These are phyloP conservation scores for Medicago lupulina DNA, from an alignment of 306 rosid species.

Conservation along the genomic window DNA sequence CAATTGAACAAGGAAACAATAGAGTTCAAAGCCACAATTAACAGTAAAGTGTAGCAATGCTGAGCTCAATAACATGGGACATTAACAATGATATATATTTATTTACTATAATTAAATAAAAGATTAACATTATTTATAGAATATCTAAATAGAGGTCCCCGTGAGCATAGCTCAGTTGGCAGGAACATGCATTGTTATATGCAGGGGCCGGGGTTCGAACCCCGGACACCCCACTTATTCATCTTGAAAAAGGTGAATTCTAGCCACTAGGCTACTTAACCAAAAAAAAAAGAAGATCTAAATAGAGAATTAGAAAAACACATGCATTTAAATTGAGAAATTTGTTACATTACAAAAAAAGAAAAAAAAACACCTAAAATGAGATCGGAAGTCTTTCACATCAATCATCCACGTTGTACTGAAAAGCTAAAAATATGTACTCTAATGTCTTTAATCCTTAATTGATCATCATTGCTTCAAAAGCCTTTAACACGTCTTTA, in stretches of 20 bases:
- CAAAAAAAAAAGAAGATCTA: neutral
- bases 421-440: neutral
- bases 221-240: too few species aligned
- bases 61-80: too few species aligned
- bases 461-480: neutral
- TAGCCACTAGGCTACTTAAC: too few species aligned
- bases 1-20: too few species aligned
- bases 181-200: too few species aligned
- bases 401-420: neutral
- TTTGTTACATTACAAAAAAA: neutral
- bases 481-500: neutral
- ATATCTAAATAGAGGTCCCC: neutral
- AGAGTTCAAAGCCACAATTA: too few species aligned
- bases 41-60: too few species aligned
- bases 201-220: too few species aligned
- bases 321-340: neutral
- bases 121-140: neutral
- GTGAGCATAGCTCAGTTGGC: too few species aligned
- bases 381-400: neutral
- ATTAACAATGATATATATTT: too few species aligned
- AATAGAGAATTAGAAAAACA: neutral
- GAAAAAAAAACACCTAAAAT: neutral
- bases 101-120: neutral
- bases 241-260: too few species aligned
- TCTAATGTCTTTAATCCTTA: neutral